Base-by-base conservation (phyloP, 2,329 filamentous ascomycete genomes). In the Trichoderma polysporum region DNA sequence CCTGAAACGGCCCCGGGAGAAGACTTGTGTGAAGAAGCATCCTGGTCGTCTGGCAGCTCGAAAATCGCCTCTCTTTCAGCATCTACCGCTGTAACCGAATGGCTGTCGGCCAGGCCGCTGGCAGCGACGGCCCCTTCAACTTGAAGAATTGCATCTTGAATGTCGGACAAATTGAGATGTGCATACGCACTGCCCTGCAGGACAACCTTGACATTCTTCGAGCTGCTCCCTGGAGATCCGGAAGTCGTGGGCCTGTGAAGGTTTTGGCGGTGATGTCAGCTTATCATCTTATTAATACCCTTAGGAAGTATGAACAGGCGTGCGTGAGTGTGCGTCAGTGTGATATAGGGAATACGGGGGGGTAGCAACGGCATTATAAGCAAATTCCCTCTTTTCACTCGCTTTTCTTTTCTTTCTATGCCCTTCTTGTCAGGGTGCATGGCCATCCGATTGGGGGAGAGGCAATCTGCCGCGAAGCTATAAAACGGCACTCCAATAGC, bases 111-210 rank as follows among this genome's bases (percentile, higher is more conserved):
- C 25, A 63, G n/a, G 19, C 45, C 53, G 62, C 47, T 33, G 31
- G 60, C 53, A 6, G 57, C 41, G 35, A 49, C 56, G 15, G 60
- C 35, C 0, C 62, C 62, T 56, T 78, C 78, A 10, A 80, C 70
- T 50, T 74, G 73, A 29, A 77, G 63, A 37, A 80, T 74, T 25
- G 75, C 77, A 66, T 79, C 75, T 52, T 77, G 74, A 12, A 79
- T 71, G 5, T 73, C 69, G 39, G 75, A 73, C 27, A 78, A 72
- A 52, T 76, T 77, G n/a, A 80, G 75, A 64, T 80, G 78, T 25
- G 77, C 73, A 57, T 80, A 80, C 17, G 76, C 57, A 50, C 37
- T 49, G 27, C 63, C 67, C 27, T 68, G 47, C 27, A 68, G 49
- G 19, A 66, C 63, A 17, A 68, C 63, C 62, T 57, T 66, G 62